Evolutionary conservation across 1,139 yeast genomes (phyloP).

Genomic region (Wickerhamomyces sp.): DNA sequence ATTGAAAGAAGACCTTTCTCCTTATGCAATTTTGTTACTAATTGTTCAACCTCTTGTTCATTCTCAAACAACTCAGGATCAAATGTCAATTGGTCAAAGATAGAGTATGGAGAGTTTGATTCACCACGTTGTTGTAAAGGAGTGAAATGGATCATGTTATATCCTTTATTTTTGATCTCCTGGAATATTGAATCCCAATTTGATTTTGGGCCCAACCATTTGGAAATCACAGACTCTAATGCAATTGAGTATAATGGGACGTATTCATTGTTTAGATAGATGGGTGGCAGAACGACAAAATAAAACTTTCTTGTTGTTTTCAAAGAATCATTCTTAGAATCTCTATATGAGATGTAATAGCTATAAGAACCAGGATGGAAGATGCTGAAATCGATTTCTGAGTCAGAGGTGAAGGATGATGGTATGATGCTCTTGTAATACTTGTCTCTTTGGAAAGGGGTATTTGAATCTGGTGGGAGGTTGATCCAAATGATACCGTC

Average conservation of each 20-base stretch:
- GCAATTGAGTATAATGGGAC: slow-evolving; percentile 78
- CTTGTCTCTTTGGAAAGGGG: slow-evolving; percentile 49
- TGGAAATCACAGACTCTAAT: slow-evolving; percentile 81
- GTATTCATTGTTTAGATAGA: slow-evolving; percentile 49
- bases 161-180: slow-evolving; percentile 66
- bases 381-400: slow-evolving; percentile 54
- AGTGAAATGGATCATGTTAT: slow-evolving; percentile 94
- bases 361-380: slow-evolving; percentile 77
- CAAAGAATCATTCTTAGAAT: slow-evolving; percentile 29
- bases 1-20: slow-evolving; percentile 64
- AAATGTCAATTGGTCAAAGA: slow-evolving; percentile 75
- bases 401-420: slow-evolving; percentile 55
- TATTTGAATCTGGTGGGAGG: slow-evolving; percentile 45
- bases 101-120: slow-evolving; percentile 89
- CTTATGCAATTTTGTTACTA: slow-evolving; percentile 46
- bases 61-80: slow-evolving; percentile 60
- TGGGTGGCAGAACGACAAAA: slow-evolving; percentile 78
- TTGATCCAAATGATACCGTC: slow-evolving; percentile 73
- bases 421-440: slow-evolving; percentile 46
- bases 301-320: slow-evolving; percentile 54
- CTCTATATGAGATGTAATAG: slow-evolving; percentile 52
- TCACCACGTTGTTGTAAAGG: slow-evolving; percentile 88
- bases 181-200: slow-evolving; percentile 66
- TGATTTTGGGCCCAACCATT: slow-evolving; percentile 74
- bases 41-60: slow-evolving; percentile 39